Conservation (phyloP, 805 yeast species). For the Candida cerambycidarum region DNA sequence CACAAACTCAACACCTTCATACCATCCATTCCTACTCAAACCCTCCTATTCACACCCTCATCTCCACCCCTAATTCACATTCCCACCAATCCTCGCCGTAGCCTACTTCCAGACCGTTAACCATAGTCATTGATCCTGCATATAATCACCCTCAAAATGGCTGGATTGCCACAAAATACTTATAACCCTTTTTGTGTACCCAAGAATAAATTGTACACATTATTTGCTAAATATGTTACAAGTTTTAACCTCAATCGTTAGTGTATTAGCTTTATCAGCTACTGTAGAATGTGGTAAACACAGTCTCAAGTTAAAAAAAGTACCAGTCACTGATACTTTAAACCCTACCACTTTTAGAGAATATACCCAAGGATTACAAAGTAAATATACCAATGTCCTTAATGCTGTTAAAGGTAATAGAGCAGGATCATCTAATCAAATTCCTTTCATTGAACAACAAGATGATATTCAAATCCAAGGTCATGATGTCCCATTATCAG, state of each 20-base stretch:
- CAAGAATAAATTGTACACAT: conserved; percentile 24
- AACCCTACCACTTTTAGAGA: conserved; percentile 50
- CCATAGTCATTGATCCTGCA: conserved; percentile 1
- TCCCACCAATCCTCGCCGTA: too few relatives aligned
- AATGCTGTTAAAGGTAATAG: conserved; percentile 18
- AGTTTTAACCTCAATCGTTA: conserved; percentile 44
- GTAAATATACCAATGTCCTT: conserved; percentile 52
- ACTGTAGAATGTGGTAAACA: conserved; percentile 50
- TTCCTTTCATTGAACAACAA: conserved; percentile 39
- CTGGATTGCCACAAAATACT: conserved; percentile 6
- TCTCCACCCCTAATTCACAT: too few relatives aligned
- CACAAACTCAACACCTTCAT: too few relatives aligned
- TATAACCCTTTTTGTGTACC: neutral
- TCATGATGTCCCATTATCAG: conserved; percentile 77
- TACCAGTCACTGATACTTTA: conserved; percentile 56
- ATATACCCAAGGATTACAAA: conserved; percentile 58
- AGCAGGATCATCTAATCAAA: conserved; percentile 29
- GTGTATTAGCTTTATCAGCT: conserved; percentile 32
- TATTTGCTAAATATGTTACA: conserved; percentile 19
- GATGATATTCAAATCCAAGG: conserved; percentile 23
- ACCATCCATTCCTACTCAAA: too few relatives aligned
- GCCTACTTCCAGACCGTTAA: too few relatives aligned
- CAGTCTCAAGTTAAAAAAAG: conserved; percentile 58
- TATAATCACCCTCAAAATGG: conserved; percentile 4
- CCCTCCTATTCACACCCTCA: too few relatives aligned